phyloP scores from a whole-genome alignment of 306 rosid species.

The Begonia fuchsioides region DNA sequence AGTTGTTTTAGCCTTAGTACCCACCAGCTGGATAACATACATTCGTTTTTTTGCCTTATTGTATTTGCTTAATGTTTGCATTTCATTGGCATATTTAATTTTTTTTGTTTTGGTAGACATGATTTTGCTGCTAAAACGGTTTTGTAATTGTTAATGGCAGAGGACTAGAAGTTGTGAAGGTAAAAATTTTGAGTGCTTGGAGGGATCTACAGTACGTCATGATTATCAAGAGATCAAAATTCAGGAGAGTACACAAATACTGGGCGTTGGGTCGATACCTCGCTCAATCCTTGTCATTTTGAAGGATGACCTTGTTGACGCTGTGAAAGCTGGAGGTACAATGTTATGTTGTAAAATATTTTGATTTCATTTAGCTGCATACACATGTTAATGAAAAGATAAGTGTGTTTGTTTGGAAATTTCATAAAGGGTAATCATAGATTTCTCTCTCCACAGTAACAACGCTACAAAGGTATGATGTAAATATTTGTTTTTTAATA shows the following conservation, averaged over 20 bases:
- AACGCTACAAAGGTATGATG: too few species aligned
- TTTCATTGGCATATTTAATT: too few species aligned
- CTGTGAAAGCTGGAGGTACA: slow-evolving; percentile 94
- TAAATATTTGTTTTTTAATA: too few species aligned
- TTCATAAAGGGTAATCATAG: too few species aligned
- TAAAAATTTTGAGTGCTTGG: slow-evolving; percentile 50
- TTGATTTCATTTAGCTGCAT: too few species aligned
- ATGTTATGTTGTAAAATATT: background rate
- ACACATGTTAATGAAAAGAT: too few species aligned
- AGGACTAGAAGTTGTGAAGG: slow-evolving; percentile 54
- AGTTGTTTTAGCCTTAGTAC: background rate
- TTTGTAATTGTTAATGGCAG: slow-evolving; percentile 30
- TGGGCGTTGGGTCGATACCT: slow-evolving; percentile 93
- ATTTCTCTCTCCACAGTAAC: too few species aligned
- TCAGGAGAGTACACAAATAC: slow-evolving; percentile 77
- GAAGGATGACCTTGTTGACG: slow-evolving; percentile 86
- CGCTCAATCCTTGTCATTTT: slow-evolving; percentile 79
- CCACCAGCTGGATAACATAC: background rate
- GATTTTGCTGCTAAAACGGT: background rate
- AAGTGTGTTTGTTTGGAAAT: too few species aligned
- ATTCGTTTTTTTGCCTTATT: background rate
- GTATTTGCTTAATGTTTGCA: too few species aligned
- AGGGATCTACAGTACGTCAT: slow-evolving; percentile 69
- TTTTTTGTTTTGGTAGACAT: too few species aligned
- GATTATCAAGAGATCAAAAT: slow-evolving; percentile 95